Evolutionary conservation across 164 flowering plant genomes (phyloP), one percentile per base, ranked within the genome.

Genomic region (Taxillus chinensis): DNA sequence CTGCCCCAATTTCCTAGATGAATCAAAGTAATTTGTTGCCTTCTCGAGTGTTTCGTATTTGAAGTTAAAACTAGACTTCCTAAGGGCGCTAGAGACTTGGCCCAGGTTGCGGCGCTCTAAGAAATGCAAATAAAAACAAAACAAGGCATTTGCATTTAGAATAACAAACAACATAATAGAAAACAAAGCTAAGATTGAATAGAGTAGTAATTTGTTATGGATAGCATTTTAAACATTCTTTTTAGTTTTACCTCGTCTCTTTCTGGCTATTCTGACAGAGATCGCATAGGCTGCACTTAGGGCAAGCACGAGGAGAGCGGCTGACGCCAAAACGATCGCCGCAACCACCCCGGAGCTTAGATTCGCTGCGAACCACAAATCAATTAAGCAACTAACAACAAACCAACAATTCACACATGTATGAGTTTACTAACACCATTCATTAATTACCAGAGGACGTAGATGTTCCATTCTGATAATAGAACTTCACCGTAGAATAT

Each of bases 21-120:
- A 59, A 60, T 70, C 70, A 60, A 89, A 89, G 48, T 72, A 84
- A 51, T 86, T 73, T n/a, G 96, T 89, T 7, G 96, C 93, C 76
- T 78, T 83, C 70, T 87, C 96, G 3, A 89, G 82, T 12, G 80
- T 77, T 62, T 89, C 96, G 42, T 89, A 89, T 53, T 84, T 87
- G 81, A 78, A 87, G 39, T 75, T 78, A 68, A 84, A 64, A 39
- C 71, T 66, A 39, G 86, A 84, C 56, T 77, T 82, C 76, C 72
- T 76, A 27, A 78, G 64, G 13, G 74, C 56, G 40, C 49, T 57
- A 27, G 86, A 68, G 62, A 73, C 56, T 45, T 62, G 67, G 8
- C 80, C 73, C 8, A 83, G 77, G 62, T 76, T 77, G 0, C 62
- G 60, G 11, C 70, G 70, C 39, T 65, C 96, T 85, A 58, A 56